Conservation (phyloP, 2,329 filamentous ascomycete species). For the Monosporascus cannonballus region DNA sequence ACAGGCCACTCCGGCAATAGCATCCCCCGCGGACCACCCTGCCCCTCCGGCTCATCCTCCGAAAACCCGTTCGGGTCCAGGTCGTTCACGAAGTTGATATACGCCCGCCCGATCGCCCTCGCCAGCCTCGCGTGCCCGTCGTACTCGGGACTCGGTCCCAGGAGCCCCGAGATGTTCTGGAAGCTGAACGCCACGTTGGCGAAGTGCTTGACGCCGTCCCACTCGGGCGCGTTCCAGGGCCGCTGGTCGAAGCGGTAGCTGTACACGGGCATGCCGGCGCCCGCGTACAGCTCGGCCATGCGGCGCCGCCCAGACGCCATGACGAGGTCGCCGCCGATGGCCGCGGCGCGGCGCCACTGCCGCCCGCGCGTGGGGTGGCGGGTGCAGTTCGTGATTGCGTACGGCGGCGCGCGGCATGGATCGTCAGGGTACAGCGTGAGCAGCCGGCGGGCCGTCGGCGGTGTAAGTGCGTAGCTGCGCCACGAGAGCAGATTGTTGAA, state of each 20-base stretch:
- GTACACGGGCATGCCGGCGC: slow-evolving; percentile 30
- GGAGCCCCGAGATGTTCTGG: slow-evolving; percentile 41
- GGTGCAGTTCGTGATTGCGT: slow-evolving; percentile 31
- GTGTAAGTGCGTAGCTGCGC: slow-evolving; percentile 39
- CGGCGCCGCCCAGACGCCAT: slow-evolving; percentile 42
- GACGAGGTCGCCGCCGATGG: slow-evolving; percentile 41
- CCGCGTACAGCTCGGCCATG: slow-evolving; percentile 35
- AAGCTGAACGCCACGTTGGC: slow-evolving; percentile 44
- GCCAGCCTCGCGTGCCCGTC: slow-evolving; percentile 31
- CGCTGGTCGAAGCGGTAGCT: slow-evolving; percentile 45
- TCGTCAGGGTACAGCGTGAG: slow-evolving; percentile 43
- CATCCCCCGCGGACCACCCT: neutral
- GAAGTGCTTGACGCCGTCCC: slow-evolving; percentile 40
- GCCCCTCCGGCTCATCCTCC: neutral
- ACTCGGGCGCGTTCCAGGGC: slow-evolving; percentile 33
- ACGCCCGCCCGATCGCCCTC: slow-evolving; percentile 32
- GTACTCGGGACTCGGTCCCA: slow-evolving; percentile 38
- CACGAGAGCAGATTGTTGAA: slow-evolving; percentile 35
- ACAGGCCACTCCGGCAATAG: slow-evolving; percentile 15
- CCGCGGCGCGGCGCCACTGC: slow-evolving; percentile 38
- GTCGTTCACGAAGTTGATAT: slow-evolving; percentile 36
- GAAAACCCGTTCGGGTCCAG: slow-evolving; percentile 33
- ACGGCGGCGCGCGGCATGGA: slow-evolving; percentile 39
- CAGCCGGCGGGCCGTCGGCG: slow-evolving; percentile 35
- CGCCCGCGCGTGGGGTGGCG: slow-evolving; percentile 26